Base-by-base conservation (phyloP, 75 land plant genomes). In the Selaginella moellendorffii region DNA sequence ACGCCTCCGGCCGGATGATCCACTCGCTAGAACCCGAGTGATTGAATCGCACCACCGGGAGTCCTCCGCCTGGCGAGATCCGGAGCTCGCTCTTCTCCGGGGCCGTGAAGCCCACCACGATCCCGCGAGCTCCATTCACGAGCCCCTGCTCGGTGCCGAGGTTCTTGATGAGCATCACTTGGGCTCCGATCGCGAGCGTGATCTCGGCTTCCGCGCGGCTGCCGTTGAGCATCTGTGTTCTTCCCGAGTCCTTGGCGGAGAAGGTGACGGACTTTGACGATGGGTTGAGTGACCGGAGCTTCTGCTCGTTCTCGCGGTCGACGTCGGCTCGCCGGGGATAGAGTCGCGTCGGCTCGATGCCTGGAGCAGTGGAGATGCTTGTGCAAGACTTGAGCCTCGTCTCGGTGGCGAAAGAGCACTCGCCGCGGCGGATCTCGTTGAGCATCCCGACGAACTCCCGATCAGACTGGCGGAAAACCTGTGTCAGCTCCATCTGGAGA, bases 111-210 rank as follows among this genome's bases (percentile, higher is more conserved):
- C 59, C 19, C 19, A 56, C 19, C 8, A 56, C 19, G 5, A 56
- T n/a, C 24, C 59, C 59, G 2, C 8, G 5, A 8, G 59, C 59
- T 24, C 59, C 59, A 25, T 56, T 56, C 9, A 56, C 59, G 8
- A 56, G n/a, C n/a, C 59, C 59, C 8, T 21, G 5, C 21, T 19
- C 59, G 8, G 59, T 56, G 59, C n/a, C 24, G 17, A 56, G 24
- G 21, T 56, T 56, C 24, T 56, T 56, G 5, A 56, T 56, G 5
- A 56, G 24, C 59, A 56, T 56, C 59, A 56, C 59, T n/a, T 56
- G 59, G 25, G 59, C 8, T 24, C 59, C 59, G 8, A 56, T 19
- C 5, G 25, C 21, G 2, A 56, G 59, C 8, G 8, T 21, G n/a
- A 56, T 8, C n/a, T 21, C 59, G 25, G 19, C 9, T 24, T 56